Conservation (phyloP, 192 early-diverging fungal genomes). For the Backusella tarrabulga region DNA sequence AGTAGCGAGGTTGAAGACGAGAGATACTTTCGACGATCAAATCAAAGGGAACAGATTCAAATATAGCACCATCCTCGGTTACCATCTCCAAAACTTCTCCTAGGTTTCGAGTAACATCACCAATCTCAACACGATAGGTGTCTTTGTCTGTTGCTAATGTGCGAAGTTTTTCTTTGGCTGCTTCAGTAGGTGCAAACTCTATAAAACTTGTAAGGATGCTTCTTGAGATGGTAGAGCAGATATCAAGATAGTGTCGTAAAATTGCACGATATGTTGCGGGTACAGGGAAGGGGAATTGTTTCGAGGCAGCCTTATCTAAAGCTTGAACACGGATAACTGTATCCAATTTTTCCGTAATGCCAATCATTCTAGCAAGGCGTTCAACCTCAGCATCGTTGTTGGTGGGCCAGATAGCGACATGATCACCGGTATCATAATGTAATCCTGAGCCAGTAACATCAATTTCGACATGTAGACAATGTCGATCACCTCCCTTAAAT, state of each 20-base stretch:
- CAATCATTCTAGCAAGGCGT: slow-evolving; percentile 58
- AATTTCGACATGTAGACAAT: slow-evolving; percentile 91
- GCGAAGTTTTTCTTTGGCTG: slow-evolving; percentile 46
- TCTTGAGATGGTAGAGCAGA: slow-evolving; percentile 67
- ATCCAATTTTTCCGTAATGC: slow-evolving; percentile 64
- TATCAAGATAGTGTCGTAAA: slow-evolving; percentile 89
- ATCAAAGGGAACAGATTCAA: slow-evolving; percentile 68
- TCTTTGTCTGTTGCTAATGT: slow-evolving; percentile 66
- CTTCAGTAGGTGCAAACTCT: slow-evolving; percentile 53
- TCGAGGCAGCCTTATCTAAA: slow-evolving; percentile 69
- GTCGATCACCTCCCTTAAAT: slow-evolving; percentile 66
- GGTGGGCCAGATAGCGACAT: slow-evolving; percentile 86
- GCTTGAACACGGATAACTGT: slow-evolving; percentile 63
- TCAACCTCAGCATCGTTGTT: slow-evolving; percentile 78
- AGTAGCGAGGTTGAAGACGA: slow-evolving; percentile 86
- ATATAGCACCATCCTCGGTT: slow-evolving; percentile 27
- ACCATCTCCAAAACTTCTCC: slow-evolving; percentile 64
- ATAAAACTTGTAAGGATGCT: slow-evolving; percentile 58
- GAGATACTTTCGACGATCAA: slow-evolving; percentile 79
- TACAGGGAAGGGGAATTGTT: slow-evolving; percentile 81
- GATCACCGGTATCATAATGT: slow-evolving; percentile 89
- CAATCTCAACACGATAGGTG: slow-evolving; percentile 54
- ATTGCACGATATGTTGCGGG: slow-evolving; percentile 81
- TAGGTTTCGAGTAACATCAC: slow-evolving; percentile 62
- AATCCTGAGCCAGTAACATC: slow-evolving; percentile 80